These are phyloP conservation scores for Saccharomycopsis capsularis DNA, from an alignment of 805 yeast species.

Conservation along the genomic window DNA sequence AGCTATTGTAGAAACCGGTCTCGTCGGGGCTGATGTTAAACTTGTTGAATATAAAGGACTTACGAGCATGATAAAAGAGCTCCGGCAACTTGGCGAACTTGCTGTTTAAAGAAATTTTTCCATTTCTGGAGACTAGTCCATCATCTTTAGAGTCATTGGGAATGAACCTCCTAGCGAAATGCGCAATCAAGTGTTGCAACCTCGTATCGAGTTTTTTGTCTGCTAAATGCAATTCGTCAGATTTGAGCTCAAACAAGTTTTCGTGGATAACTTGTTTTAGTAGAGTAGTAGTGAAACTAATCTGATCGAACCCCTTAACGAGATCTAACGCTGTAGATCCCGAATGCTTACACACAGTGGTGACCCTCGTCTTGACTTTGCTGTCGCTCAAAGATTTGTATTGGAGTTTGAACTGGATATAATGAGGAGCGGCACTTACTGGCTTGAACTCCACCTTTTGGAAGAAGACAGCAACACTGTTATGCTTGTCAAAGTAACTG, in stretches of 20 bases:
- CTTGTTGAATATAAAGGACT: constrained; percentile 32
- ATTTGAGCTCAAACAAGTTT: constrained; percentile 25
- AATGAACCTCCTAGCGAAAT: constrained; percentile 7
- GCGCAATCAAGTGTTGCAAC: constrained; percentile 1
- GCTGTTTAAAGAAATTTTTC: background rate
- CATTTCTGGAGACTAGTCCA: constrained; percentile 21
- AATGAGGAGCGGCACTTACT: constrained; percentile 24
- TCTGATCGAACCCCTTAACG: constrained; percentile 28
- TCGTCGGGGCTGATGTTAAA: constrained; percentile 42
- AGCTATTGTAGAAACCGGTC: constrained; percentile 35
- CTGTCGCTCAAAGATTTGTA: background rate
- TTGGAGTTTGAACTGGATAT: constrained; percentile 11
- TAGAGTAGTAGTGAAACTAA: constrained; percentile 29
- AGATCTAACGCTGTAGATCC: constrained; percentile 2
- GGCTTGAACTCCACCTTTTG: constrained; percentile 28
- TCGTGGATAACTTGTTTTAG: constrained; percentile 31
- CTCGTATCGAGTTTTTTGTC: constrained; percentile 27
- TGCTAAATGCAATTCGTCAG: constrained; percentile 27
- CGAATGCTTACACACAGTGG: background rate
- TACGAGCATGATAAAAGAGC: constrained; percentile 31
- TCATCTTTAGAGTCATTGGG: constrained; percentile 25
- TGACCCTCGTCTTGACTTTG: background rate
- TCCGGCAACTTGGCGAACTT: constrained; percentile 27
- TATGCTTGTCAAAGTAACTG: constrained; percentile 24
- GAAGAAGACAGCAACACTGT: constrained; percentile 30